phyloP scores from a whole-genome alignment of 2,329 filamentous ascomycete species.

The Fusarium bulbicola region DNA sequence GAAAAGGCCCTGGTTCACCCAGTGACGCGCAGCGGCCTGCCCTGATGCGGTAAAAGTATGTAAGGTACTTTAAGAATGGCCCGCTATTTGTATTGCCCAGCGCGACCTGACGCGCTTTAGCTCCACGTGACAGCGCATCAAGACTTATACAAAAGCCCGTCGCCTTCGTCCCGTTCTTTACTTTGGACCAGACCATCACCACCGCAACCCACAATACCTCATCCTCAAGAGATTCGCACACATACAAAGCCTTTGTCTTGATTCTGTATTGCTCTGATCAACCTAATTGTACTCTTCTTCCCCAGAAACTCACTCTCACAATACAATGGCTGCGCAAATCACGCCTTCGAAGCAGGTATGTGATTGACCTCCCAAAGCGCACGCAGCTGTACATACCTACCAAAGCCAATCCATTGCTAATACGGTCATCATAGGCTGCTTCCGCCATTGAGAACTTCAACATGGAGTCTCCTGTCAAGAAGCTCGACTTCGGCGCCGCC shows the following conservation, averaged over 20 bases:
- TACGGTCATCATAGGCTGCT: constrained; percentile 70
- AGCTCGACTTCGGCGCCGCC: constrained; percentile 77
- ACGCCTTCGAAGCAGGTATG: constrained; percentile 68
- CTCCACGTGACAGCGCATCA: constrained; percentile 51
- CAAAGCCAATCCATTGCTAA: constrained; percentile 45
- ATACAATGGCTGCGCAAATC: constrained; percentile 78
- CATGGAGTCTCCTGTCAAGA: constrained; percentile 93
- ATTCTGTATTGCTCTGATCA: constrained; percentile 24
- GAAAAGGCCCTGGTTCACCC: constrained; percentile 32
- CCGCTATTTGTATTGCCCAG: constrained; percentile 41
- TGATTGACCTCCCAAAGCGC: constrained; percentile 42
- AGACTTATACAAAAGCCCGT: constrained; percentile 52
- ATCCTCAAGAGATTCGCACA: constrained; percentile 31
- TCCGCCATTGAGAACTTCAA: constrained; percentile 87
- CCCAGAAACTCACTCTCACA: constrained; percentile 19
- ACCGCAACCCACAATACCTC: constrained; percentile 43
- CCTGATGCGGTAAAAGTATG: background rate
- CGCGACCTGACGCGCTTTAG: constrained; percentile 45
- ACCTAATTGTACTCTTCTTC: background rate
- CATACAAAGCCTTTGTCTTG: constrained; percentile 24
- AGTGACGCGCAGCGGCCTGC: constrained; percentile 37
- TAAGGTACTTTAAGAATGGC: constrained; percentile 36
- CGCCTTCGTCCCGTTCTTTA: constrained; percentile 38
- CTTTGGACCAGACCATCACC: constrained; percentile 37
- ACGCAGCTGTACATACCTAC: background rate